phyloP scores from a whole-genome alignment of 805 yeast genomes.

The Barnettozyma sp. region DNA sequence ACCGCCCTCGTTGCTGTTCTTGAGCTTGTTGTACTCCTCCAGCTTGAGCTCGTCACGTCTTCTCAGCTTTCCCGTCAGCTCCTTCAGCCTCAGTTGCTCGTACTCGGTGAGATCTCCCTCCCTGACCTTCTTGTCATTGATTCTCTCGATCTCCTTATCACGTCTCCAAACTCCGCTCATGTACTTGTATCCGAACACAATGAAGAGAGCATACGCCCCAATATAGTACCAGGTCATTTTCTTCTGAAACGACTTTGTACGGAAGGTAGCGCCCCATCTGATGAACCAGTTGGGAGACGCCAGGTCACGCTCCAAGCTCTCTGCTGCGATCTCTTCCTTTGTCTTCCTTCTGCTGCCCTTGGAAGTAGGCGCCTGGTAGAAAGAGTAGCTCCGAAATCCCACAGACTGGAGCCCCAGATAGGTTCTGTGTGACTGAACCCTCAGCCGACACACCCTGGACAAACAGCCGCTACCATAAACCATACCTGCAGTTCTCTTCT shows the following conservation, averaged over 20 bases:
- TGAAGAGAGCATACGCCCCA: constrained; percentile 49
- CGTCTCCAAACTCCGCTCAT: constrained; percentile 60
- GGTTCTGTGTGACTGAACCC: too few relatives aligned
- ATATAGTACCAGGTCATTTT: constrained; percentile 58
- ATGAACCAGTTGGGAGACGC: constrained; percentile 31
- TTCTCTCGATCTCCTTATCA: constrained; percentile 49
- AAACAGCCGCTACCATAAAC: too few relatives aligned
- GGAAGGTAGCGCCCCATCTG: constrained; percentile 47
- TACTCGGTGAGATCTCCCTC: constrained; percentile 41
- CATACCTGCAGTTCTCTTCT: too few relatives aligned
- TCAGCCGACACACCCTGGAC: too few relatives aligned
- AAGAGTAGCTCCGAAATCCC: constrained; percentile 11
- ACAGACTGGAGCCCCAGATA: too few relatives aligned
- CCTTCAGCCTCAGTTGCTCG: constrained; percentile 55
- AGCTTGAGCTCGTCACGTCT: constrained; percentile 58
- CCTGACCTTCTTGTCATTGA: constrained; percentile 32
- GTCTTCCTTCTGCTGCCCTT: constrained; percentile 22
- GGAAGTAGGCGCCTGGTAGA: constrained; percentile 20
- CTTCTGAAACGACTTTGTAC: constrained; percentile 52
- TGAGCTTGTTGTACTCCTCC: constrained; percentile 51
- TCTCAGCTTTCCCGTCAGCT: constrained; percentile 51
- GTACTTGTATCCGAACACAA: constrained; percentile 54
- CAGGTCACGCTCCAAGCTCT: constrained; percentile 28
- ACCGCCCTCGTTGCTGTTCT: too few relatives aligned
- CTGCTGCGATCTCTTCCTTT: constrained; percentile 28